Conservation (phyloP, 2,329 filamentous ascomycete species). For the Incumbomyces delicatus region DNA sequence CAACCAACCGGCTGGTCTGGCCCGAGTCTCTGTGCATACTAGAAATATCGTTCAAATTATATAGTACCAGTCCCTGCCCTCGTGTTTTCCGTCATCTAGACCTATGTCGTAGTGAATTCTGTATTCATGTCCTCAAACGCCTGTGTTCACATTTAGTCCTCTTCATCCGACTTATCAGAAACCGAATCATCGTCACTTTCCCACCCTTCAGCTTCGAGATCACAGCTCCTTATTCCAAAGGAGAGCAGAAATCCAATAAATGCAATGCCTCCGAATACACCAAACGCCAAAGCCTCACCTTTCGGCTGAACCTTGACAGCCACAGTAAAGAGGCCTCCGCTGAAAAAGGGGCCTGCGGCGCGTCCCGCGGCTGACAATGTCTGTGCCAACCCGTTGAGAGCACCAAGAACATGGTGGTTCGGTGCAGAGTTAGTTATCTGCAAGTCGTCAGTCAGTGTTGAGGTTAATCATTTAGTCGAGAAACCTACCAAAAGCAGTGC, state of each 20-base stretch:
- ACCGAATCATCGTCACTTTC: constrained; percentile 31
- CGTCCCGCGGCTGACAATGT: constrained; percentile 85
- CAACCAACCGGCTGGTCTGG: no score
- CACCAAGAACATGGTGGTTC: constrained; percentile 74
- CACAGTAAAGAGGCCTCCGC: constrained; percentile 74
- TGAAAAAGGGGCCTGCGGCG: constrained; percentile 78
- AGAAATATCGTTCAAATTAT: no score
- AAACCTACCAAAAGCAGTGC: constrained; percentile 69
- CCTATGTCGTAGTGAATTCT: no score
- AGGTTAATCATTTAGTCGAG: not conserved
- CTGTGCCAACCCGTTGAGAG: constrained; percentile 86
- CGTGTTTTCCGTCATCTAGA: no score
- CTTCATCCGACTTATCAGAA: constrained; percentile 38
- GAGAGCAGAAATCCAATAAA: constrained; percentile 72
- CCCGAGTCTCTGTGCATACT: no score
- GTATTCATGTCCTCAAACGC: not conserved
- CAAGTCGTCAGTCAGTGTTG: constrained; percentile 7
- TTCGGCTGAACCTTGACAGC: constrained; percentile 64
- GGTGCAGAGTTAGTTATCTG: constrained; percentile 91
- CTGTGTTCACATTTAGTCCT: constrained; percentile 24
- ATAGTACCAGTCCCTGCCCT: no score
- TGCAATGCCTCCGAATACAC: constrained; percentile 73
- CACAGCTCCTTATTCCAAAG: constrained; percentile 61
- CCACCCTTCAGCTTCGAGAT: constrained; percentile 50
- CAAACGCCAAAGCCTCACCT: constrained; percentile 78